Percentiles rank a stretch among this genome's conserved stretches.
Conservation (phyloP, 352 stramenopile genomes). For the Hyaloperonospora arabidopsidis region DNA sequence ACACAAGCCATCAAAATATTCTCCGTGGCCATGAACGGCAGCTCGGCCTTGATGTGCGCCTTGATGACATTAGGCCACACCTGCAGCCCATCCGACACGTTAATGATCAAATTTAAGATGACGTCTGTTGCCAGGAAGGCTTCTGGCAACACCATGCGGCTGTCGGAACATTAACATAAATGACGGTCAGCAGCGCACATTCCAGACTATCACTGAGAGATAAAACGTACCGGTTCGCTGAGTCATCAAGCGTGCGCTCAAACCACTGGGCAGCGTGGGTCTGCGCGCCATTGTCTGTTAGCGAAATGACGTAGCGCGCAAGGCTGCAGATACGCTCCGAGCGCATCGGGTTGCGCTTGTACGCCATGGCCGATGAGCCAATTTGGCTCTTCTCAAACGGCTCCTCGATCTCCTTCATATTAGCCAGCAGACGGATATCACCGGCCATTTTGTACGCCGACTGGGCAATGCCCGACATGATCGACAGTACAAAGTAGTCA, state of each 20-base stretch:
- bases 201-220: not conserved
- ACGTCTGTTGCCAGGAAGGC: constrained; percentile 97
- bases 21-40: constrained; percentile 99
- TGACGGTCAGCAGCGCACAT: constrained; percentile 6
- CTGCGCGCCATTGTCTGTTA: constrained; percentile 94
- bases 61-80: constrained; percentile 93
- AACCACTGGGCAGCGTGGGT: constrained; percentile 98
- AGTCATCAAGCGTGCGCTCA: constrained; percentile 98
- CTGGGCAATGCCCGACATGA: constrained; percentile 95
- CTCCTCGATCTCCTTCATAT: constrained; percentile 99
- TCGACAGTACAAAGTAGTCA: constrained; percentile 93
- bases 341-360: constrained; percentile 99
- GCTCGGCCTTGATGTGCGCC: constrained; percentile 94
- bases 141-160: constrained; percentile 95
- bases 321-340: constrained; percentile 97
- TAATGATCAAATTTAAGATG: constrained; percentile 95
- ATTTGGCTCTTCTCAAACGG: constrained; percentile 93
- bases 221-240: constrained; percentile 87
- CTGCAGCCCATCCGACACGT: constrained; percentile 96
- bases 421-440: constrained; percentile 97
- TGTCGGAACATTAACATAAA: constrained; percentile 15
- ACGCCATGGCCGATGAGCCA: constrained; percentile 97
- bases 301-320: constrained; percentile 95
- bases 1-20: constrained; percentile 99
- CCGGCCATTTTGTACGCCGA: constrained; percentile 98